Evolutionary conservation across 73 alveolate genomes (phyloP).

Genomic region (Tetrahymena elliotti): DNA sequence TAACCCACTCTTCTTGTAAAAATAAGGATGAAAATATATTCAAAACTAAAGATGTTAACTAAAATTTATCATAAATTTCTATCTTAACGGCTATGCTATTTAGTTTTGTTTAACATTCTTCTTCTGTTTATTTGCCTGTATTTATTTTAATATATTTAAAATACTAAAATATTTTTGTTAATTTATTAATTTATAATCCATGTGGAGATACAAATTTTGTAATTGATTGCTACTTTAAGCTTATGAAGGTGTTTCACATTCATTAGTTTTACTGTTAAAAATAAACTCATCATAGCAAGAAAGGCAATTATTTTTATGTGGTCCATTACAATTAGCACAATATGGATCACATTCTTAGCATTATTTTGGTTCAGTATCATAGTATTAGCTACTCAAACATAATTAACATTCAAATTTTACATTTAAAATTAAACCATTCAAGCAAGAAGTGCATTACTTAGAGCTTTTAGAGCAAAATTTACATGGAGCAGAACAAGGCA

Average conservation of each 20-base stretch:
- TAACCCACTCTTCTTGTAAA: not conserved
- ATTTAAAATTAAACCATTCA: not conserved
- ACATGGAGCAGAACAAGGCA: not conserved
- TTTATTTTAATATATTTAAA: not conserved
- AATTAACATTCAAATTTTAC: not conserved
- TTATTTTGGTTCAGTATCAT: not conserved
- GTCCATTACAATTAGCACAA: not conserved
- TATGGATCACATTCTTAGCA: not conserved
- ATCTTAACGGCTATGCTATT: not conserved
- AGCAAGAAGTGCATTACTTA: not conserved
- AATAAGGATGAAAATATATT: not conserved
- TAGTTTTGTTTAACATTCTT: not conserved
- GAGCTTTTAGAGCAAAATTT: not conserved
- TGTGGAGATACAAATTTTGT: not conserved
- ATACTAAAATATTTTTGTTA: no score
- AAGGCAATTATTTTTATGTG: not conserved
- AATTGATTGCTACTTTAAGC: not conserved
- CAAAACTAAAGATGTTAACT: not conserved
- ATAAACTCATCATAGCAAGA: not conserved
- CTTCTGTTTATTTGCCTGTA: not conserved
- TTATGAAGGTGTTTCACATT: not conserved
- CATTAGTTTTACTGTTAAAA: not conserved
- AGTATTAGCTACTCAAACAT: not conserved
- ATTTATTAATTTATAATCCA: not conserved
- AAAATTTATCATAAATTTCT: not conserved